Evolutionary conservation across 2,329 filamentous ascomycete species (phyloP), one percentile per base, ranked within the genome.

Genomic region (Pseudogymnoascus sp.): DNA sequence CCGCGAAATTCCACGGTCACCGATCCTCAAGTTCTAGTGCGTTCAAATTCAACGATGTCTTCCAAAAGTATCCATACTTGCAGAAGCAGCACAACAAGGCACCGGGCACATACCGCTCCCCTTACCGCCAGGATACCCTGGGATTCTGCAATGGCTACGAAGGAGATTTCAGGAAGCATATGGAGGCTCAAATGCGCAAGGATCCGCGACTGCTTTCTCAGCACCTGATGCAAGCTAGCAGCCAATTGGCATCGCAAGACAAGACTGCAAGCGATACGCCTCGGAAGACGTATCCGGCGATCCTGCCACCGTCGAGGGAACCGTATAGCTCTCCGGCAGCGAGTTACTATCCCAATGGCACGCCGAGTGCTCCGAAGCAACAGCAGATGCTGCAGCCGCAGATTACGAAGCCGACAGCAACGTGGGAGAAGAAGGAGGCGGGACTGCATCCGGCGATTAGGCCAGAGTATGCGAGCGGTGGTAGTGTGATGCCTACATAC

Each of bases 131-230:
- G 62, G 71, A 70, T 3, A 1, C 79, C 76, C 80, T 81, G 24
- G 84, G 83, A 0, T 86, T 86, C 67, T 84, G 81, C 35, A 86
- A 86, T 65, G 83, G 82, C 4, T 85, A 86, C 63, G 82, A 85
- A 71, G 82, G 81, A 2, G 70, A 66, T 47, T 64, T 71, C 2
- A 62, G 70, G 56, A 68, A 67, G n/a, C 68, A 73, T 61, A 37
- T 59, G 42, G 47, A 31, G 3, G 40, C 61, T 0, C 40, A 60
- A 4, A 60, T 72, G 26, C 66, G 70, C 35, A 61, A 63, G 37
- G 50, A 59, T 13, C 63, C 63, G 11, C 21, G 31, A 10, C n/a
- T 29, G 10, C 33, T 61, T 10, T 62, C 26, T 14, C 62, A 38
- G n/a, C 61, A 37, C 6, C 7, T 59, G 26, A 37, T 61, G 29